These are phyloP conservation scores for Euphorbia peplus DNA, from an alignment of 345 rosid species.

Conservation along the genomic window DNA sequence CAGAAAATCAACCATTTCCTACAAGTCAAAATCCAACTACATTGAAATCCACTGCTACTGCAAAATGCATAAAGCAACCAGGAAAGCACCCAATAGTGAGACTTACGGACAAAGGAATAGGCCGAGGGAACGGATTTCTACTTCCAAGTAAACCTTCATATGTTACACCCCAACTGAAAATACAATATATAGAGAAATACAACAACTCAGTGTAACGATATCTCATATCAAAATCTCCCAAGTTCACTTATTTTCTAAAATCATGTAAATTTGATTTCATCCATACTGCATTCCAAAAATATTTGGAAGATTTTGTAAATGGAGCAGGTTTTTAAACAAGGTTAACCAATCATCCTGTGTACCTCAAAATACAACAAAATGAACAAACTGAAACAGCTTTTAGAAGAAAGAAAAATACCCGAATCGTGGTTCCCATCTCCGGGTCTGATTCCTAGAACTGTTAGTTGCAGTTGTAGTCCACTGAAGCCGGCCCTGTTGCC, in stretches of 20 bases:
- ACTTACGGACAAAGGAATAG: constrained; percentile 75
- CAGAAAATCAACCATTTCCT: constrained; percentile 34
- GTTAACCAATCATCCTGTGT: too few relatives aligned
- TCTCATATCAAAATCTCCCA: neutral
- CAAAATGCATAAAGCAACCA: neutral
- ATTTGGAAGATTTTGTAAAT: neutral
- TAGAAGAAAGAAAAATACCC: constrained; percentile 17
- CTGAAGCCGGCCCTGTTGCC: constrained; percentile 28
- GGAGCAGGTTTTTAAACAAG: neutral
- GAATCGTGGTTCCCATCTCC: constrained; percentile 12
- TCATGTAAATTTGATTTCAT: neutral
- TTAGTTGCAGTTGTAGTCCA: constrained; percentile 22
- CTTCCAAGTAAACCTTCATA: constrained; percentile 61
- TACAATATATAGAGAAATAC: neutral
- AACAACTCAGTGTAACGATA: neutral
- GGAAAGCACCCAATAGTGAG: neutral
- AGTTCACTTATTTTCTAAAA: neutral
- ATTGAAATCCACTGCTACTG: neutral
- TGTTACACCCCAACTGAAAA: constrained; percentile 59
- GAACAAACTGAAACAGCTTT: neutral
- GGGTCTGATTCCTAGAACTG: constrained; percentile 15
- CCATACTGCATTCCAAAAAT: neutral
- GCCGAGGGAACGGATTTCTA: constrained; percentile 54
- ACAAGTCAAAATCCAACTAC: constrained; percentile 10
- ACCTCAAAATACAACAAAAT: neutral